Percentiles rank a stretch among this genome's conserved stretches.
These are phyloP conservation scores for Aspergillus sp. DNA, from an alignment of 2,329 filamentous ascomycete genomes.

Conservation along the genomic window DNA sequence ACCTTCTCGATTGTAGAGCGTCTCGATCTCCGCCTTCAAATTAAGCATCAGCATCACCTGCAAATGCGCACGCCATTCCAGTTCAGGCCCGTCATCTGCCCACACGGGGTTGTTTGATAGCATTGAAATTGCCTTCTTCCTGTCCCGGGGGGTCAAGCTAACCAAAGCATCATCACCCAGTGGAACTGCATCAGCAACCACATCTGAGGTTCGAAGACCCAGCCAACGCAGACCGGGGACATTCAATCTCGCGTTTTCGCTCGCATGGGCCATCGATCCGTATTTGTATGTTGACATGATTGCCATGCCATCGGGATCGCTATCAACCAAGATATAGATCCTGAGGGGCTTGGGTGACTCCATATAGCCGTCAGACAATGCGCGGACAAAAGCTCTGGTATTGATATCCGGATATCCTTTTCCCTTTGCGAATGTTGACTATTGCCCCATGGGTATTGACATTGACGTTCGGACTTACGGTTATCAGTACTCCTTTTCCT, in stretches of 20 bases:
- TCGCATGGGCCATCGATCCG: constrained; percentile 55
- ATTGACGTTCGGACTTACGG: constrained; percentile 38
- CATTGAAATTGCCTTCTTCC: constrained; percentile 55
- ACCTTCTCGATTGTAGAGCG: constrained; percentile 44
- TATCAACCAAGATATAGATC: constrained; percentile 57
- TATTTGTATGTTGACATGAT: constrained; percentile 64
- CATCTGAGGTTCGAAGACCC: constrained; percentile 50
- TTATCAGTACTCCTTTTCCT: constrained; percentile 54
- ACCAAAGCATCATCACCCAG: constrained; percentile 35
- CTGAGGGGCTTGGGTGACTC: constrained; percentile 27
- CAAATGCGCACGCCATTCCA: constrained; percentile 50
- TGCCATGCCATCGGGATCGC: constrained; percentile 61
- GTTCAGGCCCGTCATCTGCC: constrained; percentile 43
- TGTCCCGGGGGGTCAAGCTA: constrained; percentile 51
- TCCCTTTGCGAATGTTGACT: constrained; percentile 41
- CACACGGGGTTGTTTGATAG: constrained; percentile 45
- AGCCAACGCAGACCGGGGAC: constrained; percentile 54
- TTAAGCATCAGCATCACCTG: constrained; percentile 62
- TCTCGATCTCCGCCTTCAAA: constrained; percentile 61
- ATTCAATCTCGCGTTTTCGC: constrained; percentile 49
- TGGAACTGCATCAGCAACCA: constrained; percentile 27
- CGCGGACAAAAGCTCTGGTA: constrained; percentile 54
- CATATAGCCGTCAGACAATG: constrained; percentile 36
- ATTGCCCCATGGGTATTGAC: background rate
- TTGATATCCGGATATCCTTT: constrained; percentile 64